Base-by-base conservation (phyloP, 202 grass and related monocot species). In the Eragrostis tef region DNA sequence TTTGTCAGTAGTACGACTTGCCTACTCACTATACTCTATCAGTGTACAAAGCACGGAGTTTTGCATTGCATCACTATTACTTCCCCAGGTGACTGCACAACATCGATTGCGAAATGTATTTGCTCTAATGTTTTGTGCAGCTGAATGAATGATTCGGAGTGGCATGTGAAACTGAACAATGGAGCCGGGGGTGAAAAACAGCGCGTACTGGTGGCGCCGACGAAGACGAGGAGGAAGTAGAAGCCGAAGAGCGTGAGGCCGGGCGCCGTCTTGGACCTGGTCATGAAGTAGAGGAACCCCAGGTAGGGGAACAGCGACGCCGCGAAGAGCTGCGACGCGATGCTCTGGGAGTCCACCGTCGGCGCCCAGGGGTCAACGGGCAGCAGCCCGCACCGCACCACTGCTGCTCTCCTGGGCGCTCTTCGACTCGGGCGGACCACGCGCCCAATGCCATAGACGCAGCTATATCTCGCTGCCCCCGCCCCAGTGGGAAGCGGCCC, bases 311-410 rank as follows among this genome's bases (percentile, higher is more conserved):
- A 99, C 1, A 99, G 90, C 24, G 96, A 98, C 16, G 83, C 85
- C 41, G 96, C 96, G 81, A 98, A 98, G 34, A 98, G 90, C 85
- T 95, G 90, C 64, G 96, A 99, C 34, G 96, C 88, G 70, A 99
- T 48, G 87, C 90, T 91, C 81, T 95, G 89, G 49, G 92, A 95
- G 59, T 95, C 96, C 73, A 95, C 66, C 65, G 80, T 85, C 3
- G 96, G 96, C 43, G 96, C 85, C 92, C 96, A 95, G 39, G 92
- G 95, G 51, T 98, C 92, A 22, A 98, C 90, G 56, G 92, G 92
- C 36, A 99, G 84, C 73, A 99, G 43, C 51, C 93, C 90, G 73
- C 87, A 93, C 65, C 66, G 74, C 67, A 75, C 74, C 2, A 26
- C 53, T 5, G 9, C 29, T 0, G 68, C 68, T 58, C 81, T 76